Percentiles rank a stretch among this genome's conserved stretches.
Evolutionary conservation across 202 grass and related monocot genomes (phyloP).

Genomic region (Digitaria exilis): DNA sequence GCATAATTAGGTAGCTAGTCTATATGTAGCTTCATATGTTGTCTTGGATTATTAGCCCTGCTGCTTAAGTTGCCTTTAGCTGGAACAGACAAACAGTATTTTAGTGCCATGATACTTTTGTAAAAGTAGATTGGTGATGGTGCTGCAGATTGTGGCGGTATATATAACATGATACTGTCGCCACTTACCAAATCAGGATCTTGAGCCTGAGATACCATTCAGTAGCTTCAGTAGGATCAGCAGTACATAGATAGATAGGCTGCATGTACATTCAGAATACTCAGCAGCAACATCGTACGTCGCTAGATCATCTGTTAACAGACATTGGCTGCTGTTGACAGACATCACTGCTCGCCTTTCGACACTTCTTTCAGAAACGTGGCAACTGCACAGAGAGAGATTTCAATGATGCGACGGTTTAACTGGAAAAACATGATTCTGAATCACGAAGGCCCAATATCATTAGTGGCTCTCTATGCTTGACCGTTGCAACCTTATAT

Average conservation of each 20-base stretch:
- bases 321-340: constrained; percentile 1
- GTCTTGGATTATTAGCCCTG: constrained; percentile 1
- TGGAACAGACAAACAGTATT: constrained; percentile 17
- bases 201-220: constrained; percentile 6
- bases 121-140: constrained; percentile 31
- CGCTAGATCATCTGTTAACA: neutral
- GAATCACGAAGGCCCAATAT: neutral
- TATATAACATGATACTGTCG: constrained; percentile 38
- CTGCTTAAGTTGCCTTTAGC: constrained; percentile 17
- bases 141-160: constrained; percentile 12
- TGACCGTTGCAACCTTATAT: neutral
- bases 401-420: neutral
- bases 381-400: neutral
- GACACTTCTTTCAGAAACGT: constrained; percentile 57
- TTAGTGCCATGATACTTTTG: constrained; percentile 17
- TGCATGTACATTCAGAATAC: neutral
- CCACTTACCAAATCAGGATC: constrained; percentile 33
- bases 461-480: neutral
- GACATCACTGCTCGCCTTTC: constrained; percentile 48
- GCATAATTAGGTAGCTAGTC: constrained; percentile 36
- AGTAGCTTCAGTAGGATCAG: neutral
- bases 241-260: neutral
- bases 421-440: neutral
- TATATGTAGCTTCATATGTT: constrained; percentile 29
- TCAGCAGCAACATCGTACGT: neutral